phyloP scores from a whole-genome alignment of 805 yeast species.

The Saturnispora hagleri region DNA sequence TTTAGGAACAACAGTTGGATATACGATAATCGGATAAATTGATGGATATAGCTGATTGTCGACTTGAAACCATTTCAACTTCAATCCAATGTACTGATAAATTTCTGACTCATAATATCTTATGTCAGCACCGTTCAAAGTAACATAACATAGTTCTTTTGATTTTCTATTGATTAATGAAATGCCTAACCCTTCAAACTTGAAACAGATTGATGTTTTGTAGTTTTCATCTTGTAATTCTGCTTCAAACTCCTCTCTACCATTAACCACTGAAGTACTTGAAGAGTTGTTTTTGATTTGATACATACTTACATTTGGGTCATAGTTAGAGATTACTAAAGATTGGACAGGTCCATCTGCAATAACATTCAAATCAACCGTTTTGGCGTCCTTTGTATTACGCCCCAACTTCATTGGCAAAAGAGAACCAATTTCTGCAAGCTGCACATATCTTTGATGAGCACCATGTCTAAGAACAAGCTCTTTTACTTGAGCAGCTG shows the following conservation, averaged over 20 bases:
- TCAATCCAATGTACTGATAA: slow-evolving; percentile 70
- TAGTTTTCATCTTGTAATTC: slow-evolving; percentile 45
- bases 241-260: slow-evolving; percentile 44
- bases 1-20: slow-evolving; percentile 85
- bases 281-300: slow-evolving; percentile 35
- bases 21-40: slow-evolving; percentile 75
- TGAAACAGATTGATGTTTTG: slow-evolving; percentile 44
- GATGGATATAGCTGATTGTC: slow-evolving; percentile 90
- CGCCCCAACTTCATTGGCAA: slow-evolving; percentile 63
- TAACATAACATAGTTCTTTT: slow-evolving; percentile 78
- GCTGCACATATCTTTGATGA: slow-evolving; percentile 66
- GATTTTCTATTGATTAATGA: slow-evolving; percentile 62
- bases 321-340: slow-evolving; percentile 73
- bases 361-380: slow-evolving; percentile 82
- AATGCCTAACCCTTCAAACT: slow-evolving; percentile 78
- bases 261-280: slow-evolving; percentile 18
- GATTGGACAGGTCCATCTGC: slow-evolving; percentile 97
- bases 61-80: slow-evolving; percentile 88
- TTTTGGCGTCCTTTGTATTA: slow-evolving; percentile 20
- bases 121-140: slow-evolving; percentile 71
- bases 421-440: slow-evolving; percentile 88
- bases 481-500: slow-evolving; percentile 81
- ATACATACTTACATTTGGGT: slow-evolving; percentile 68
- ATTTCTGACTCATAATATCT: slow-evolving; percentile 76
- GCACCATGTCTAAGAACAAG: slow-evolving; percentile 64